phyloP scores from a whole-genome alignment of 768 basidiomycete species.

The Favolaschia claudopus region DNA sequence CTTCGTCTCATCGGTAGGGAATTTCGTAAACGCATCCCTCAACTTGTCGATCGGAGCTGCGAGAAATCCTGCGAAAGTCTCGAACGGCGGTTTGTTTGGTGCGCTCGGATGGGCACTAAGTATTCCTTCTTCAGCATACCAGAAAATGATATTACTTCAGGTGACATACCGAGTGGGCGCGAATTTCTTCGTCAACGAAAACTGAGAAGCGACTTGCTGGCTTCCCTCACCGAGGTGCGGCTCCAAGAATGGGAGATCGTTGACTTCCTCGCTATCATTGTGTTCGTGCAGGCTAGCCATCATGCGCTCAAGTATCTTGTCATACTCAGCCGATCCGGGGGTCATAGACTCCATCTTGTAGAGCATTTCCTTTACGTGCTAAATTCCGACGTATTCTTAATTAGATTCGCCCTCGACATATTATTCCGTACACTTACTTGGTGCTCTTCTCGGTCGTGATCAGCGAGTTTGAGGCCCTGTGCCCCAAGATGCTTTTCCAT shows the following conservation, averaged over 20 bases:
- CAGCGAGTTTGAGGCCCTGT: conserved; percentile 56
- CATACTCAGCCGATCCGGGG: conserved; percentile 52
- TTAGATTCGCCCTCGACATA: not conserved
- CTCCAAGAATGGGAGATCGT: conserved; percentile 64
- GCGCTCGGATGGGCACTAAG: conserved; percentile 56
- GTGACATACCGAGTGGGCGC: conserved; percentile 64
- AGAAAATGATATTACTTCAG: not conserved
- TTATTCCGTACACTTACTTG: conserved; percentile 49
- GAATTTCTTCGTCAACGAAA: conserved; percentile 67
- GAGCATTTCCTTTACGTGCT: conserved; percentile 48
- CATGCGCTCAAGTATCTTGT: conserved; percentile 48
- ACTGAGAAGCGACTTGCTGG: conserved; percentile 55
- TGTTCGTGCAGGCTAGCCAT: conserved; percentile 60
- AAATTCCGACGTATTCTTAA: not conserved
- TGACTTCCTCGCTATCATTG: conserved; percentile 63
- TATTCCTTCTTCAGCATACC: not conserved
- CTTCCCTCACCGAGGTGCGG: conserved; percentile 52
- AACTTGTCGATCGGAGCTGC: conserved; percentile 65
- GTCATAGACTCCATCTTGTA: conserved; percentile 54
- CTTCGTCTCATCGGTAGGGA: conserved; percentile 64
- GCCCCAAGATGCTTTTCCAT: conserved; percentile 65
- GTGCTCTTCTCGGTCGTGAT: conserved; percentile 65
- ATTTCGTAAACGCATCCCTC: conserved; percentile 60
- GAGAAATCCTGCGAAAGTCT: conserved; percentile 64
- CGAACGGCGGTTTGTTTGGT: conserved; percentile 66